These are phyloP conservation scores for Albifimbria verrucaria DNA, from an alignment of 2,329 filamentous ascomycete genomes.

Conservation along the genomic window DNA sequence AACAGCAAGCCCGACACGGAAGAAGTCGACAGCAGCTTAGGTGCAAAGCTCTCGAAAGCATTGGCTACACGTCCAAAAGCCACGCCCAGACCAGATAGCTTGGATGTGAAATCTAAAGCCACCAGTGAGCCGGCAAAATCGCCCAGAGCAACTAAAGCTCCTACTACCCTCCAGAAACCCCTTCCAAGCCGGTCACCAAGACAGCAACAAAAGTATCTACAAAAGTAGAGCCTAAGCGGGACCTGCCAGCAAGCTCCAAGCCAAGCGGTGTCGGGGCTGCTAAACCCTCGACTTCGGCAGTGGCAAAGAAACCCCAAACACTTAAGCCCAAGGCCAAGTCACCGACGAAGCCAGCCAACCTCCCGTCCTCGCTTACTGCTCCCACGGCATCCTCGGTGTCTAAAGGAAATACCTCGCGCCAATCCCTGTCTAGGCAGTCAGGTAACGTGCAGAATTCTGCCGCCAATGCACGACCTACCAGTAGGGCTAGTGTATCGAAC, in stretches of 20 bases:
- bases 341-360: conserved; percentile 63
- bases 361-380: conserved; percentile 65
- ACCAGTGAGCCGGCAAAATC: too few species aligned
- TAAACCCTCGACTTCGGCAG: conserved; percentile 28
- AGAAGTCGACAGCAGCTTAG: too few species aligned
- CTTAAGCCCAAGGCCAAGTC: conserved; percentile 61
- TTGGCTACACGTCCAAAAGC: too few species aligned
- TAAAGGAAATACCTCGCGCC: conserved; percentile 39
- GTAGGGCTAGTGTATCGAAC: conserved; percentile 39
- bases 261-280: conserved; percentile 8
- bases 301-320: conserved; percentile 40
- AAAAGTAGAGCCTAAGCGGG: conserved; percentile 29
- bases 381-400: conserved; percentile 68
- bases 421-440: conserved; percentile 23
- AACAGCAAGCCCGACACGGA: too few species aligned
- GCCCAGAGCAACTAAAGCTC: too few species aligned
- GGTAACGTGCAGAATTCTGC: conserved; percentile 30
- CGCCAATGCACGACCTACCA: conserved; percentile 38
- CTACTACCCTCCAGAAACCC: too few species aligned
- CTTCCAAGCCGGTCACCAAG: too few species aligned
- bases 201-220: conserved; percentile 19
- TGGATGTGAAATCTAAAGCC: too few species aligned
- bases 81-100: too few species aligned
- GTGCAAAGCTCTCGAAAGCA: too few species aligned
- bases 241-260: conserved; percentile 21